Evolutionary conservation across 1,284 basidiomycete genomes (phyloP).

Genomic region (Papiliotrema fonsecae): DNA sequence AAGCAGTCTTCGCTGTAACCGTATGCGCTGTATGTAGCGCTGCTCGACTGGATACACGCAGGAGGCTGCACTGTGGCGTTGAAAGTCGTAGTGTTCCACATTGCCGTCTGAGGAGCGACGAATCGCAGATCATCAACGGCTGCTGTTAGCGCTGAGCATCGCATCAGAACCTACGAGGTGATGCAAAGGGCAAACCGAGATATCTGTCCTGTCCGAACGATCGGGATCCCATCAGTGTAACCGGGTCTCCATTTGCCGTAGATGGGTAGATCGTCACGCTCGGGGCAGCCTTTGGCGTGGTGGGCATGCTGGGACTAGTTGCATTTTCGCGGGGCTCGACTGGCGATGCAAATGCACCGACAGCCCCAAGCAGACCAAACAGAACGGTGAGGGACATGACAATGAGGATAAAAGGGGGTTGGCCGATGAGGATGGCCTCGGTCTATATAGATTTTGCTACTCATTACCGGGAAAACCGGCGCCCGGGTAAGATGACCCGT

Average conservation of each 20-base stretch:
- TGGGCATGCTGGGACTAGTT: no score
- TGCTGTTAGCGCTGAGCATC: conserved; percentile 35
- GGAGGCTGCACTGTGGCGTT: conserved; percentile 25
- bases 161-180: conserved; percentile 48
- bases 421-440: no score
- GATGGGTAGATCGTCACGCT: conserved; percentile 2
- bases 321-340: no score
- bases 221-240: background rate
- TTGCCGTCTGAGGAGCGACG: conserved; percentile 22
- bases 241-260: background rate
- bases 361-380: no score
- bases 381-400: no score
- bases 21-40: conserved; percentile 9
- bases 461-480: no score
- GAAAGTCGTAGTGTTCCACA: conserved; percentile 25
- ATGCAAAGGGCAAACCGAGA: conserved; percentile 63
- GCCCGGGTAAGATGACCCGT: no score
- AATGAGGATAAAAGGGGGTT: no score
- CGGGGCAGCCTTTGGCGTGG: background rate
- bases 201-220: conserved; percentile 19
- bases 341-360: no score
- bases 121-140: conserved; percentile 53
- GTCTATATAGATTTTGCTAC: no score
- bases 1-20: conserved; percentile 47
- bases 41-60: conserved; percentile 30